Conservation (phyloP, 345 rosid species). For the Citrus hindsii region DNA sequence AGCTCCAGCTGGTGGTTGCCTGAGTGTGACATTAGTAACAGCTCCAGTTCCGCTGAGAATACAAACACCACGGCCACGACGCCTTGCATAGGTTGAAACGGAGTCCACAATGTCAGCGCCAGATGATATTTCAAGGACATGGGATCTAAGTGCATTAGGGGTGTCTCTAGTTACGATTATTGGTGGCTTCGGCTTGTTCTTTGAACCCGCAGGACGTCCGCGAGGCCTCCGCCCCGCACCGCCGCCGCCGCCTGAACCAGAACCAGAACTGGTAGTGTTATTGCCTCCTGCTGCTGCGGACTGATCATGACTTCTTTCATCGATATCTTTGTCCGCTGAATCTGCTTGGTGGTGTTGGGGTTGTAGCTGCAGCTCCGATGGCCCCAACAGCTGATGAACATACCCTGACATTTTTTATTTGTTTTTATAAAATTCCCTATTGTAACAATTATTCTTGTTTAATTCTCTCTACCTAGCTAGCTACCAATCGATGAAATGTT, state of each 20-base stretch:
- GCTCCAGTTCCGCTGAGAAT: constrained; percentile 59
- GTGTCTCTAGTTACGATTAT: constrained; percentile 61
- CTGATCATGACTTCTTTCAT: constrained; percentile 27
- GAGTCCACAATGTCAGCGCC: constrained; percentile 60
- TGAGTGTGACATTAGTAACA: constrained; percentile 58
- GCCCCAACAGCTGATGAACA: constrained; percentile 49
- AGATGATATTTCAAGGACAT: constrained; percentile 55
- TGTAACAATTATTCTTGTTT: no score
- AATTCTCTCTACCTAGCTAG: no score
- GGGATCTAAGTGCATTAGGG: constrained; percentile 64
- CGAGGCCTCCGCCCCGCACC: constrained; percentile 47
- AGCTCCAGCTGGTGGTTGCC: constrained; percentile 52
- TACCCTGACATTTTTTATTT: constrained; percentile 37
- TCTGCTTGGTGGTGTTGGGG: constrained; percentile 17
- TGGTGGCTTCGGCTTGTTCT: constrained; percentile 70
- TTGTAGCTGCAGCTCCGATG: constrained; percentile 22
- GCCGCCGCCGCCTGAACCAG: no score
- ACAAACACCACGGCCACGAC: constrained; percentile 66
- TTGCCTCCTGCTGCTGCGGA: constrained; percentile 9
- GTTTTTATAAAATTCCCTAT: neutral
- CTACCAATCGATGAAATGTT: no score
- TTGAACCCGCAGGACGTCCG: constrained; percentile 74
- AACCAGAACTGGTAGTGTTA: neutral
- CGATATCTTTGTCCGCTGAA: constrained; percentile 29
- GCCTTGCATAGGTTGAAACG: constrained; percentile 47